Conservation (phyloP, 805 yeast species). For the Pichia kluyveri region DNA sequence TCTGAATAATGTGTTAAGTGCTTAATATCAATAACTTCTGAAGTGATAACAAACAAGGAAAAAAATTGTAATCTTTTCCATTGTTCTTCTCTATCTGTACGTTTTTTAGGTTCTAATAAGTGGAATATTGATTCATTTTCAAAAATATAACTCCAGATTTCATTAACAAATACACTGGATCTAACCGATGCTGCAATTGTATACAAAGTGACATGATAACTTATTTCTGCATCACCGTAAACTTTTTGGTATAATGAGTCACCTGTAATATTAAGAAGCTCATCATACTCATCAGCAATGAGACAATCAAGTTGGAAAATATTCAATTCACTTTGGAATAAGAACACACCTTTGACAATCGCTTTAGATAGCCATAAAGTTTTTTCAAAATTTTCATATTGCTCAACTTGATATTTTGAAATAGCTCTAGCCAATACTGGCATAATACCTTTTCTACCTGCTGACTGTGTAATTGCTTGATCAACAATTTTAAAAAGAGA, state of each 20-base stretch:
- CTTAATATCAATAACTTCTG: constrained; percentile 26
- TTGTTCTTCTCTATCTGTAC: constrained; percentile 66
- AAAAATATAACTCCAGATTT: constrained; percentile 30
- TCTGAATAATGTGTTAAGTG: constrained; percentile 22
- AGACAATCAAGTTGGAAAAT: constrained; percentile 52
- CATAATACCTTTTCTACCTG: constrained; percentile 58
- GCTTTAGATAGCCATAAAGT: constrained; percentile 43
- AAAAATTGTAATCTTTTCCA: constrained; percentile 49
- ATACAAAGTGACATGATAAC: constrained; percentile 42
- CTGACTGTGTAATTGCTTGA: constrained; percentile 39
- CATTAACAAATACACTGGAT: constrained; percentile 22
- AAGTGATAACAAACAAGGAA: constrained; percentile 40
- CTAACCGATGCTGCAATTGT: constrained; percentile 34
- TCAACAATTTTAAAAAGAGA: constrained; percentile 28
- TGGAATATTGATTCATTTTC: constrained; percentile 30
- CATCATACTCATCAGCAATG: constrained; percentile 45
- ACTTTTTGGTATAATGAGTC: constrained; percentile 34
- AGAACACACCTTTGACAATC: constrained; percentile 35
- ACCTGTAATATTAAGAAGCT: constrained; percentile 26
- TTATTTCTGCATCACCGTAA: constrained; percentile 52
- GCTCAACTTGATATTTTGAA: constrained; percentile 32
- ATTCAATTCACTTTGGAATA: constrained; percentile 47
- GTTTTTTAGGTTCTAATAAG: constrained; percentile 40
- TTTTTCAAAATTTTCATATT: constrained; percentile 28
- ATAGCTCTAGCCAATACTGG: constrained; percentile 48